These are phyloP conservation scores for Aureobasidium mangrovei DNA, from an alignment of 2,329 filamentous ascomycete species.

Conservation along the genomic window DNA sequence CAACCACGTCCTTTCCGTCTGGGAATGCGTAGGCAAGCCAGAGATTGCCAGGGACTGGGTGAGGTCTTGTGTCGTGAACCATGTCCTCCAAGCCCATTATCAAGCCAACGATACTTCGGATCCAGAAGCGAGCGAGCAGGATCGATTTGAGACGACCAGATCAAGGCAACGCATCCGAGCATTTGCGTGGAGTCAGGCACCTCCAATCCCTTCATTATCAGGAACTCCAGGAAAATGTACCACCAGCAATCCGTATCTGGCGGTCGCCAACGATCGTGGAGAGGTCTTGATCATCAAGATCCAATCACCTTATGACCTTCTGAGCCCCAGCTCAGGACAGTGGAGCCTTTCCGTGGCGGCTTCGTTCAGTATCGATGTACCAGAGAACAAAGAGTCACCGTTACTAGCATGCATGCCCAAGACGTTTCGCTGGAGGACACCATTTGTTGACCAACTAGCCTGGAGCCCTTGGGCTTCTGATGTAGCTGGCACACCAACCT, in stretches of 20 bases:
- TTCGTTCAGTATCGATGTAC: neutral
- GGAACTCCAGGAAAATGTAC: neutral
- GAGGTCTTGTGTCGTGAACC: conserved; percentile 46
- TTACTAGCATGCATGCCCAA: conserved; percentile 7
- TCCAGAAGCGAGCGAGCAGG: conserved; percentile 24
- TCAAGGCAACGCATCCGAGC: conserved; percentile 32
- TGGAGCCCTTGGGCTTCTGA: conserved; percentile 33
- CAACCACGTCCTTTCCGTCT: conserved; percentile 48
- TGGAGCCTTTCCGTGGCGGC: conserved; percentile 17
- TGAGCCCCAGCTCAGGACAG: neutral
- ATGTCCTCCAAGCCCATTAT: conserved; percentile 29
- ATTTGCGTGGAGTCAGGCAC: conserved; percentile 33
- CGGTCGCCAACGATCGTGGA: conserved; percentile 34
- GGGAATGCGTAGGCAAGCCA: conserved; percentile 40
- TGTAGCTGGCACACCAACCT: conserved; percentile 18
- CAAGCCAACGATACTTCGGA: conserved; percentile 18
- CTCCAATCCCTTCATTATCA: conserved; percentile 18
- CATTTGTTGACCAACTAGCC: conserved; percentile 28
- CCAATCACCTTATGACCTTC: conserved; percentile 30
- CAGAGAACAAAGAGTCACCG: neutral
- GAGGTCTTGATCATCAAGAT: conserved; percentile 31
- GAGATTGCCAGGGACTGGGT: conserved; percentile 40
- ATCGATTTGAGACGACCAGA: conserved; percentile 18
- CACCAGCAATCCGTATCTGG: conserved; percentile 22
- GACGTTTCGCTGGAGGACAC: conserved; percentile 26